Evolutionary conservation across 2,329 filamentous ascomycete species (phyloP).

Genomic region (Fonsecaea monophora): DNA sequence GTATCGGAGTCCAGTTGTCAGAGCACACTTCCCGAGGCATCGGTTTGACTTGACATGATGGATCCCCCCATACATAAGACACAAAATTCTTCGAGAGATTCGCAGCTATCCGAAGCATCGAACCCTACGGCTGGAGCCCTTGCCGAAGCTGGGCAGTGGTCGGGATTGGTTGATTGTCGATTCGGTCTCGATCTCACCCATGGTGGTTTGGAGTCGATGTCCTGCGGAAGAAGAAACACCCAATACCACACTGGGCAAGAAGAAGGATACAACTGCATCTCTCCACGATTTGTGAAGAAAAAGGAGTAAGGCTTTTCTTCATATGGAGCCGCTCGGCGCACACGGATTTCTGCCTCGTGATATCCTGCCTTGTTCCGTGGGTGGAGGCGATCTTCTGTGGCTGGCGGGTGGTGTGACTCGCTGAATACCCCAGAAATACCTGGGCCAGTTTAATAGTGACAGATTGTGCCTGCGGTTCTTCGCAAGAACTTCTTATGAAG

Average conservation of each 20-base stretch:
- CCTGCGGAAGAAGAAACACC: background rate
- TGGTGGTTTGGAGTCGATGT: conserved; percentile 14
- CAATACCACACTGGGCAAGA: conserved; percentile 15
- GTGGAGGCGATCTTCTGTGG: background rate
- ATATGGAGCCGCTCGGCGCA: conserved; percentile 16
- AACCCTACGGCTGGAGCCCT: conserved; percentile 6
- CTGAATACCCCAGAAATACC: conserved; percentile 20
- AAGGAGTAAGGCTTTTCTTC: conserved; percentile 13
- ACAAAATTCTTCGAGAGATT: conserved; percentile 10
- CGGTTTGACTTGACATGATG: background rate
- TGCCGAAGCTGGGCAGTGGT: conserved; percentile 9
- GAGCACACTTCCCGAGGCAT: conserved; percentile 3
- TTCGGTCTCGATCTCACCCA: conserved; percentile 2
- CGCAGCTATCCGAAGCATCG: conserved; percentile 19
- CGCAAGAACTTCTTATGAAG: conserved; percentile 10
- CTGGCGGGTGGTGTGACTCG: background rate
- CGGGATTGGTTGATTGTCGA: background rate
- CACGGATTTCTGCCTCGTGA: background rate
- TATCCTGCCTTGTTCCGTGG: background rate
- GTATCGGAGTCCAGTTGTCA: background rate
- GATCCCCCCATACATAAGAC: conserved; percentile 9
- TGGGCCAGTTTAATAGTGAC: conserved; percentile 26
- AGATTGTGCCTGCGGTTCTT: background rate
- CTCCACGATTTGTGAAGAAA: conserved; percentile 10
- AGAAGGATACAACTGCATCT: conserved; percentile 26